Evolutionary conservation across 2,329 filamentous ascomycete genomes (phyloP), one percentile per base, ranked within the genome.

Genomic region (Venturia asperata): DNA sequence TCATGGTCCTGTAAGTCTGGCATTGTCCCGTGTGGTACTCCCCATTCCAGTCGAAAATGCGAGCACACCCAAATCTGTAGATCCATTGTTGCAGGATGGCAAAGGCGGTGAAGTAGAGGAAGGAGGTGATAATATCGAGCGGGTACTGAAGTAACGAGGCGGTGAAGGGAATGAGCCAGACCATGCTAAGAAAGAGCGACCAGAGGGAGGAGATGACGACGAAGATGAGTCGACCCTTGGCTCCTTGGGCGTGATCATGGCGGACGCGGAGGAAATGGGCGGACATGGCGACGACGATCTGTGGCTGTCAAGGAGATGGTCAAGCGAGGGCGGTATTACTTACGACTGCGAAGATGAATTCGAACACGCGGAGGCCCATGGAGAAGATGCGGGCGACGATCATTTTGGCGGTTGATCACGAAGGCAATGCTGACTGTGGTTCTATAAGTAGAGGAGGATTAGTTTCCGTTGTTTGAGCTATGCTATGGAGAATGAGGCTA

Each of bases 101-200:
- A 70, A 90, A 91, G 2, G 82, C 80, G 34, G 84, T 82, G 72
- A 90, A 91, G 88, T 88, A 92, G 61, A 83, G 80, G 65, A 87
- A 76, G 56, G 86, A 87, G 69, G 92, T 79, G 70, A 91, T 69
- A 34, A 92, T 70, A 71, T 93, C 90, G 70, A 86, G 78, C 0
- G 87, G 87, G 82, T 87, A 92, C 75, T 87, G 82, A 67, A 86
- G 81, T 75, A 92, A 90, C 60, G 80, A 82, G 62, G 79, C 78
- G 1, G 84, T 83, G 72, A 90, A 89, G 1, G 90, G 90, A 49
- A 92, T 80, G 37, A 92, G 80, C 84, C 88, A 90, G 68, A 92
- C 74, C 34, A 92, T 76, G 5, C 84, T 80, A n/a, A 90, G 78
- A 49, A 92, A 74, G 64, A 92, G 85, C 15, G 86, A 85, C 21